Conservation (phyloP, 257 asterid genomes). For the Datura wrightii region DNA sequence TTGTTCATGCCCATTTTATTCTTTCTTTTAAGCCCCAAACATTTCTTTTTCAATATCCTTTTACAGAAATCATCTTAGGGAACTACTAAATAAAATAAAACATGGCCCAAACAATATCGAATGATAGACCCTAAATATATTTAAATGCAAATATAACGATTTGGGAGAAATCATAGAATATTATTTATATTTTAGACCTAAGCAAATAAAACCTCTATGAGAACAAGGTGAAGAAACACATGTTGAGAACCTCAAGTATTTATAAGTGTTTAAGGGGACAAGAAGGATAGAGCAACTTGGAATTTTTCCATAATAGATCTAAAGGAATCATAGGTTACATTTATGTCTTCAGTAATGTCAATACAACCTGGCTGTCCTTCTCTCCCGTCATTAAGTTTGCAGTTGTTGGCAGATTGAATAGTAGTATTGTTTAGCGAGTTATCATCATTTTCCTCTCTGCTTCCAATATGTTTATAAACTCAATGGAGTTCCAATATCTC, state of each 20-base stretch:
- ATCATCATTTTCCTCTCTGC: not conserved
- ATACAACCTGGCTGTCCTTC: not conserved
- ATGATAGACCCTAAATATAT: not conserved
- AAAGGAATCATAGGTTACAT: not conserved
- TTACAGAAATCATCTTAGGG: not conserved
- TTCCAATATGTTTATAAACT: constrained; percentile 4
- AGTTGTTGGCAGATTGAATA: not conserved
- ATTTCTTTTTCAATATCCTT: not conserved
- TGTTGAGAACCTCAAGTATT: constrained; percentile 19
- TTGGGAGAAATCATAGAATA: not conserved
- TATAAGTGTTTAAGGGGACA: not conserved
- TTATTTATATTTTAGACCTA: not conserved
- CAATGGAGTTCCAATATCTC: not conserved
- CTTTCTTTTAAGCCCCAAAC: not conserved
- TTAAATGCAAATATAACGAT: not conserved
- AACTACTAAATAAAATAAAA: constrained; percentile 3
- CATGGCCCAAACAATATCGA: not conserved
- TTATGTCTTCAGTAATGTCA: constrained; percentile 10
- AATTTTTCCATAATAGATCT: not conserved
- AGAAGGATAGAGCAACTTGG: not conserved
- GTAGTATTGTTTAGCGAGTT: not conserved
- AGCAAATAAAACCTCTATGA: not conserved
- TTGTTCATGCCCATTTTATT: not conserved
- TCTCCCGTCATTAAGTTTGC: not conserved
- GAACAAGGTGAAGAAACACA: not conserved